Evolutionary conservation across 2,329 filamentous ascomycete species (phyloP).

Genomic region (Arthroderma sp.): DNA sequence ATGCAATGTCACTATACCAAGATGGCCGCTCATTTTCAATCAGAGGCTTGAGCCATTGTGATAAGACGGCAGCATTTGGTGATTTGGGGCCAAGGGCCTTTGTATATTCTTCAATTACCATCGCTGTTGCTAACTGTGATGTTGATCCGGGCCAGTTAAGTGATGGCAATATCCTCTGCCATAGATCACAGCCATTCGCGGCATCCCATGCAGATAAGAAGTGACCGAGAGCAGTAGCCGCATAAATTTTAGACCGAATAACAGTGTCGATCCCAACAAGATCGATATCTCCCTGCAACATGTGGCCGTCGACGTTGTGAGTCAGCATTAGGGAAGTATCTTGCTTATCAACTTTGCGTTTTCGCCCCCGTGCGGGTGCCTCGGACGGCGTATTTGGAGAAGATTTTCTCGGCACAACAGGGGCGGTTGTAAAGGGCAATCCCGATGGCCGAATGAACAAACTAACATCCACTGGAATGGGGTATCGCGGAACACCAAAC

Average conservation of each 20-base stretch:
- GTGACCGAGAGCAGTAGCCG: constrained; percentile 73
- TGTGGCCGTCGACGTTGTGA: constrained; percentile 94
- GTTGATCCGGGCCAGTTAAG: constrained; percentile 66
- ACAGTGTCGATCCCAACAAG: constrained; percentile 81
- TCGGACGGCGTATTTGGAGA: constrained; percentile 32
- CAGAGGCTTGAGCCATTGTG: constrained; percentile 54
- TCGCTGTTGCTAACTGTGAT: constrained; percentile 69
- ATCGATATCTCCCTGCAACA: constrained; percentile 95
- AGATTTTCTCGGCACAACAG: constrained; percentile 22
- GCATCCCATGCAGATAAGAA: constrained; percentile 66
- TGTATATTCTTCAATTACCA: constrained; percentile 81
- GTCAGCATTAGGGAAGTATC: constrained; percentile 57
- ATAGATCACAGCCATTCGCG: constrained; percentile 35
- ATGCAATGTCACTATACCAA: constrained; percentile 81
- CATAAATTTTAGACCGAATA: constrained; percentile 76
- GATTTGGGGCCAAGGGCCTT: constrained; percentile 33
- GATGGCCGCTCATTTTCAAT: constrained; percentile 69
- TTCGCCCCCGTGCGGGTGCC: constrained; percentile 53
- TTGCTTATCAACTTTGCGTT: constrained; percentile 71
- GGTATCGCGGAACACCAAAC: constrained; percentile 80
- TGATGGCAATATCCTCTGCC: constrained; percentile 55
- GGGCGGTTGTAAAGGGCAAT: constrained; percentile 53
- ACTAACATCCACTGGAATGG: constrained; percentile 78
- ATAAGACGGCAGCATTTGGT: constrained; percentile 28
- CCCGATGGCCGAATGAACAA: constrained; percentile 92